These are phyloP conservation scores for Rhodotorula sp. DNA, from an alignment of 1,284 basidiomycete genomes.

Conservation along the genomic window DNA sequence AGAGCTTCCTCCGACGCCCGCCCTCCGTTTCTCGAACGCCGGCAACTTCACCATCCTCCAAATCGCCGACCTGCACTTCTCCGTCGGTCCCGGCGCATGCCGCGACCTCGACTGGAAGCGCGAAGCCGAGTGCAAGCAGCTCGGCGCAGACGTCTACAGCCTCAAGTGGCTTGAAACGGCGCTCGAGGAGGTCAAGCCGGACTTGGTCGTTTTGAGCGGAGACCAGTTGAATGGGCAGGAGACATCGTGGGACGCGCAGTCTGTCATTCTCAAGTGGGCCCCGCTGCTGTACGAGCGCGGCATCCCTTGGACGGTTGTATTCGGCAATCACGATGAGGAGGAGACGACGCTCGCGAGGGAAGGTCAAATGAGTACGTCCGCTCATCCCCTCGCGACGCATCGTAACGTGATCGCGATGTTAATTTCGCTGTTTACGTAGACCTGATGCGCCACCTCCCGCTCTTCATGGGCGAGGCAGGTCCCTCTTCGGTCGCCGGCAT, in stretches of 20 bases:
- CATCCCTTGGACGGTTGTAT: conserved; percentile 85
- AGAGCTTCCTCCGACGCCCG: conserved; percentile 61
- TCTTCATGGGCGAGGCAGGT: conserved; percentile 74
- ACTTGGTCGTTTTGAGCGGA: conserved; percentile 68
- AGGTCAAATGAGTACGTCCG: conserved; percentile 50
- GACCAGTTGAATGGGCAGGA: conserved; percentile 59
- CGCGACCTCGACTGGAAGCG: conserved; percentile 38
- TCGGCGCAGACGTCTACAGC: conserved; percentile 64
- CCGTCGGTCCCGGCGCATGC: conserved; percentile 42
- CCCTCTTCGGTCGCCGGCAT: conserved; percentile 79
- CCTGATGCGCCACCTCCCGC: conserved; percentile 75
- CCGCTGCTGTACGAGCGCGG: conserved; percentile 67
- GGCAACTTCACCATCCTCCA: conserved; percentile 87
- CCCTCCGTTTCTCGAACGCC: conserved; percentile 73
- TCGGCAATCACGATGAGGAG: conserved; percentile 86
- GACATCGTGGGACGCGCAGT: conserved; percentile 80
- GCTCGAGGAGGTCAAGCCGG: conserved; percentile 80
- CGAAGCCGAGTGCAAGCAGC: conserved; percentile 15
- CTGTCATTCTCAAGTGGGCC: conserved; percentile 83
- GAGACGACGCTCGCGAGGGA: conserved; percentile 56
- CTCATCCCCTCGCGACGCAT: not conserved
- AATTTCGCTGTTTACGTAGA: not conserved
- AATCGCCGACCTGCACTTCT: conserved; percentile 80
- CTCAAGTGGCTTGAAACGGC: conserved; percentile 64
- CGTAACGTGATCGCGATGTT: no score